Base-by-base conservation (phyloP, 495 filamentous ascomycete species). In the Xylaria telfairii region DNA sequence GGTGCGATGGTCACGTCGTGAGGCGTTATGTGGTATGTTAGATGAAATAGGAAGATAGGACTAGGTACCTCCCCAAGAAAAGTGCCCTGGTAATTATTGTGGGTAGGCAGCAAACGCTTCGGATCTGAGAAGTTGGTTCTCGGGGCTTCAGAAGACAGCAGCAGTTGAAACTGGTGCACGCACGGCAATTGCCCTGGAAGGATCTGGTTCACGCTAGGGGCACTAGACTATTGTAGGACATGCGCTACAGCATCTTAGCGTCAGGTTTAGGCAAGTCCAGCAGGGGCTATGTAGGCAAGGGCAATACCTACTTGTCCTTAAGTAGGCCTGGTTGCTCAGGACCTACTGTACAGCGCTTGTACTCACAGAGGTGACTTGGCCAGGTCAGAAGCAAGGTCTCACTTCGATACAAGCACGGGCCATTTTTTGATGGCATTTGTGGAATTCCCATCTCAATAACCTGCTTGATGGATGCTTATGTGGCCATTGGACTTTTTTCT, bases 351-450 rank as follows among this genome's bases (percentile, higher is more conserved):
- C n/a, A n/a, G n/a, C n/a, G n/a, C n/a, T n/a, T n/a, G n/a, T n/a
- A n/a, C n/a, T n/a, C n/a, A n/a, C n/a, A n/a, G n/a, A n/a, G n/a
- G n/a, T 28, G 28, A 12, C 24, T 53, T 26, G 15, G 49, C 24
- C 24, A 26, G 49, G 49, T 53, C 12, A n/a, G n/a, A n/a, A n/a
- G n/a, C n/a, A n/a, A n/a, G n/a, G n/a, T n/a, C n/a, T n/a, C n/a
- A n/a, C n/a, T n/a, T n/a, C n/a, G n/a, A n/a, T n/a, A n/a, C n/a
- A n/a, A n/a, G n/a, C n/a, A n/a, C n/a, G n/a, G n/a, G n/a, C n/a
- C n/a, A n/a, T n/a, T n/a, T n/a, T n/a, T n/a, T n/a, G 6, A 59
- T 59, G 56, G 56, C 56, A 59, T 59, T 59, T 59, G 30, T 34
- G 3, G 32, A 59, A 59, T 34, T 59, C 30, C 56, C 56, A 59